Conservation (phyloP, 345 rosid species). For the Populus pruinosa region DNA sequence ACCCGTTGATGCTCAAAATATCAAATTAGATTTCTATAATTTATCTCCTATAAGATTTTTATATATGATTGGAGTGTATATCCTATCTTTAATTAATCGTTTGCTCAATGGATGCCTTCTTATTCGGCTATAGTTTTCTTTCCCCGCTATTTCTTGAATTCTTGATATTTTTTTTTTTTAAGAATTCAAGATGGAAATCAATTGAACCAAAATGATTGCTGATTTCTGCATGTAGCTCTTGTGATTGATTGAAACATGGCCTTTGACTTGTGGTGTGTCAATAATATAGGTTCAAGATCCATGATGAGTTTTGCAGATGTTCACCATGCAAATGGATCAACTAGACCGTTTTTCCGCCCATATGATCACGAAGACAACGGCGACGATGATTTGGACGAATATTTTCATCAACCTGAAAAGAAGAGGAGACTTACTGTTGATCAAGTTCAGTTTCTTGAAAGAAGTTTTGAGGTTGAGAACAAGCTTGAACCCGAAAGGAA, state of each 20-base stretch:
- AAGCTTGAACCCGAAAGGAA: slow-evolving; percentile 34
- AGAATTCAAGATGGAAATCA: background rate
- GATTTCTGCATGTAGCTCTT: background rate
- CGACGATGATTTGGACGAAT: slow-evolving; percentile 25
- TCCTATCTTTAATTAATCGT: no score
- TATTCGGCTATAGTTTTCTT: no score
- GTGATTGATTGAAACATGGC: background rate
- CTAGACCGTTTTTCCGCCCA: slow-evolving; percentile 6
- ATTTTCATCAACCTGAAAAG: slow-evolving; percentile 25
- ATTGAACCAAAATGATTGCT: background rate
- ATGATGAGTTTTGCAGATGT: slow-evolving; percentile 28
- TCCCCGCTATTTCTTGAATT: no score
- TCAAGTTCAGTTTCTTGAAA: slow-evolving; percentile 26
- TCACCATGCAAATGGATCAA: slow-evolving; percentile 14
- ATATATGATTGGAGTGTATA: no score
- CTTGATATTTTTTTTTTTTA: no score
- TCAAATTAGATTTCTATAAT: background rate
- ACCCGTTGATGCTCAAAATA: background rate
- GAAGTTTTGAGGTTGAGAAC: slow-evolving; percentile 28
- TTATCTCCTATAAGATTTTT: background rate
- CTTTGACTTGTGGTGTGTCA: background rate
- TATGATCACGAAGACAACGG: slow-evolving; percentile 22
- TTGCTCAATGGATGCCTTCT: background rate
- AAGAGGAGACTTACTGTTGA: slow-evolving; percentile 24
- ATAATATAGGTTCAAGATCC: slow-evolving; percentile 27